These are phyloP conservation scores for Heritiera fomes DNA, from an alignment of 345 rosid genomes.

Conservation along the genomic window DNA sequence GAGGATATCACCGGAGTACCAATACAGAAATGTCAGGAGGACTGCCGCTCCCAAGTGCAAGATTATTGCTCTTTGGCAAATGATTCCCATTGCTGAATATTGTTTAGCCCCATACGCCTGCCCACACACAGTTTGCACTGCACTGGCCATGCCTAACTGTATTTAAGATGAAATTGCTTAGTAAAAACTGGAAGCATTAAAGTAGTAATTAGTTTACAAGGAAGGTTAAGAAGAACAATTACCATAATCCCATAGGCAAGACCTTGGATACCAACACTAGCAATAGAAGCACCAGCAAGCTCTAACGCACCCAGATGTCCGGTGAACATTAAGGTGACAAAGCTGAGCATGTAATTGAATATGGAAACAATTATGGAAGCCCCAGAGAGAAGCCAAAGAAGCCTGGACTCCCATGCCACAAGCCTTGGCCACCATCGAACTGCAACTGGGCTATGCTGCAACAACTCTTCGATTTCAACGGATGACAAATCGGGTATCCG, in stretches of 20 bases:
- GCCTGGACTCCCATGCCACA: slow-evolving; percentile 75
- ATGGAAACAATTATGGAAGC: slow-evolving; percentile 70
- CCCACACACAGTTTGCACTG: slow-evolving; percentile 94
- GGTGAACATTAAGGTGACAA: slow-evolving; percentile 70
- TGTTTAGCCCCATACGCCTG: slow-evolving; percentile 88
- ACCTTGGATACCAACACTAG: slow-evolving; percentile 89
- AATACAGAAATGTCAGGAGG: slow-evolving; percentile 65
- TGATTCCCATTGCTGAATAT: slow-evolving; percentile 73
- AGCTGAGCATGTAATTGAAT: slow-evolving; percentile 82
- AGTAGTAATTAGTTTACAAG: background rate
- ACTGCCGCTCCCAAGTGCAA: slow-evolving; percentile 73
- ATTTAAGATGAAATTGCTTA: too few species aligned
- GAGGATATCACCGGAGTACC: slow-evolving; percentile 65
- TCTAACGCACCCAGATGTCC: slow-evolving; percentile 77
- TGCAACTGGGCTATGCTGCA: slow-evolving; percentile 40
- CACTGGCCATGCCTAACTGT: slow-evolving; percentile 97
- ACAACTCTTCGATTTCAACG: slow-evolving; percentile 61
- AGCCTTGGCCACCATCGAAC: slow-evolving; percentile 76
- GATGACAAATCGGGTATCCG: slow-evolving; percentile 61
- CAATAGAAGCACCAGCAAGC: slow-evolving; percentile 91
- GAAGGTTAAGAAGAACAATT: background rate
- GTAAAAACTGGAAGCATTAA: too few species aligned
- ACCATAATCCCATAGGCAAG: slow-evolving; percentile 98
- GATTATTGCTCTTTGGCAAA: slow-evolving; percentile 81
- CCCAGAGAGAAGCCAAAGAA: slow-evolving; percentile 78